These are phyloP conservation scores for Jamesozyma rosinii DNA, from an alignment of 805 yeast species.

Conservation along the genomic window DNA sequence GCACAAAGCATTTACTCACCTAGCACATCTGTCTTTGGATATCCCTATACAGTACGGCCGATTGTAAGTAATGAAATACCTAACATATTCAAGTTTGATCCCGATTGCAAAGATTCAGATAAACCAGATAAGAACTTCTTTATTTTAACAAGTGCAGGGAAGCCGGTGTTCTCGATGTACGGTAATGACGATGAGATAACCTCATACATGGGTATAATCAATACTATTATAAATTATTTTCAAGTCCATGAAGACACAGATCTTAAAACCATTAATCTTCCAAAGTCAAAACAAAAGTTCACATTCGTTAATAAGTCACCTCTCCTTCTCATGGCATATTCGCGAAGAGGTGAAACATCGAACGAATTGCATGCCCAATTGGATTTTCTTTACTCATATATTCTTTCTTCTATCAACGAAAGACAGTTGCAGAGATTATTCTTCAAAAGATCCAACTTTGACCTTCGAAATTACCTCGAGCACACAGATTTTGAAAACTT, in stretches of 20 bases:
- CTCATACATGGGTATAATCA: conserved; percentile 70
- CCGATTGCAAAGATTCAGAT: not conserved
- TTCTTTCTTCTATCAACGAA: conserved; percentile 75
- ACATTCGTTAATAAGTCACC: conserved; percentile 59
- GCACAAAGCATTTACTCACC: conserved; percentile 18
- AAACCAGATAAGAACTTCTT: conserved; percentile 55
- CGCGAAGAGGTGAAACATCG: conserved; percentile 45
- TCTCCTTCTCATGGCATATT: conserved; percentile 61
- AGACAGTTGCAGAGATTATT: conserved; percentile 66
- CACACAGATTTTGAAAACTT: conserved; percentile 66
- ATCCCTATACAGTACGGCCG: conserved; percentile 7
- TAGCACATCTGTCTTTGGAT: conserved; percentile 8
- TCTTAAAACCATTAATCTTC: conserved; percentile 39
- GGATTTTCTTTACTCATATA: conserved; percentile 61
- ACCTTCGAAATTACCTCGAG: conserved; percentile 58
- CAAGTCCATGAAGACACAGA: conserved; percentile 33
- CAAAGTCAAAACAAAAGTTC: conserved; percentile 29
- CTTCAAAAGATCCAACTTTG: conserved; percentile 66
- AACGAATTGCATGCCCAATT: conserved; percentile 52
- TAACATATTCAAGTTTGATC: conserved; percentile 11
- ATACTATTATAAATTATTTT: conserved; percentile 68
- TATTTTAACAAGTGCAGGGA: conserved; percentile 75
- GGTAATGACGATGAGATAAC: conserved; percentile 57
- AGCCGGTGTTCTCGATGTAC: conserved; percentile 73
- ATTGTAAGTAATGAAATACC: conserved; percentile 27